Conservation (phyloP, 257 asterid genomes). For the Solanum tacnaense region DNA sequence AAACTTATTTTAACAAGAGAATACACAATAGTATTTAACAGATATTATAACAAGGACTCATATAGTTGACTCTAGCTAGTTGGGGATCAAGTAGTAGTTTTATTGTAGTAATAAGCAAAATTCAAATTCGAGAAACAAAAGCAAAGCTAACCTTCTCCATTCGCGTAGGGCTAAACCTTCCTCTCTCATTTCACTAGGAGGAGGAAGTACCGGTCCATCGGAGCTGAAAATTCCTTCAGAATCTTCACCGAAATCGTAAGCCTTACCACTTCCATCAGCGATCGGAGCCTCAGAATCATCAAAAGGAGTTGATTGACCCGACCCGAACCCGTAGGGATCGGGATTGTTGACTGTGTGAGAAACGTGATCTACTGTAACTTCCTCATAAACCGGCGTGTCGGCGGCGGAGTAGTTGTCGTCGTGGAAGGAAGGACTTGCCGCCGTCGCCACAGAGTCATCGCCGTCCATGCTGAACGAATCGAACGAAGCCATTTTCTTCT, state of each 20-base stretch:
- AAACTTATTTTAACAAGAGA: not conserved
- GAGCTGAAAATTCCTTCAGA: constrained; percentile 68
- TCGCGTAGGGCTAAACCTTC: constrained; percentile 79
- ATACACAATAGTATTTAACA: not conserved
- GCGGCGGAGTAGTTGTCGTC: not conserved
- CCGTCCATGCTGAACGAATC: not conserved
- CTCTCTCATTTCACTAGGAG: constrained; percentile 73
- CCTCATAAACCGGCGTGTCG: not conserved
- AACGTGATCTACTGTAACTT: not conserved
- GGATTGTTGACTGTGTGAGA: not conserved
- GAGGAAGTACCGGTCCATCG: constrained; percentile 77
- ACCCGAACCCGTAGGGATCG: not conserved
- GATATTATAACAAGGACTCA: not conserved
- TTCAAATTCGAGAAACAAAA: not conserved
- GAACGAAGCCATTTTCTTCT: not conserved
- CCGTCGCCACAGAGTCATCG: not conserved
- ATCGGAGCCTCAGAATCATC: not conserved
- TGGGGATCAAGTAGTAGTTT: not conserved
- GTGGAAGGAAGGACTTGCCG: not conserved
- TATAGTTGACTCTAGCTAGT: not conserved
- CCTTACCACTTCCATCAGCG: not conserved
- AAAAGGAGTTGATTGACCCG: not conserved
- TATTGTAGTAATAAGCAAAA: not conserved
- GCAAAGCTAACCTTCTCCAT: constrained; percentile 60
- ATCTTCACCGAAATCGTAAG: constrained; percentile 30